A percentile compares a stretch with the other conserved stretches of the same genome.
These are phyloP conservation scores for Zoysia japonica DNA, from an alignment of 176 grass and related monocot genomes.

Conservation along the genomic window DNA sequence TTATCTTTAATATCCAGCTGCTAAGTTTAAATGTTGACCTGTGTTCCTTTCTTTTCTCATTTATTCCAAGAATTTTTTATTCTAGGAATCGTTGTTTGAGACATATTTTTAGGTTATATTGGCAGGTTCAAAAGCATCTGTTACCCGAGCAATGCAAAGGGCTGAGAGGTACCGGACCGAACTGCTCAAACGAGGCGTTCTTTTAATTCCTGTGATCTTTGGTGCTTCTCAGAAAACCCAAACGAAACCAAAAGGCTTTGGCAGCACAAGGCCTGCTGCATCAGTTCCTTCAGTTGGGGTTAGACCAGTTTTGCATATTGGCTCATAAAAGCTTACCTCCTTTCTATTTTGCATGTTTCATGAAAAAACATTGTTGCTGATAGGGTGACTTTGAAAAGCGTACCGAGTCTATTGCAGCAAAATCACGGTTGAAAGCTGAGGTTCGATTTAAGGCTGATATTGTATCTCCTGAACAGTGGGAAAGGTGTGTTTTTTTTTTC, in stretches of 20 bases:
- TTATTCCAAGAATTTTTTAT: not conserved
- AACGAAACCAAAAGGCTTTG: slow-evolving; percentile 63
- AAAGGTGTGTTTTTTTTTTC: slow-evolving; percentile 69
- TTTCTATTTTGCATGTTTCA: slow-evolving; percentile 20
- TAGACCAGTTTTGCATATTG: slow-evolving; percentile 35
- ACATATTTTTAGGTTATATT: slow-evolving; percentile 84
- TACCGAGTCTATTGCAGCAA: slow-evolving; percentile 73
- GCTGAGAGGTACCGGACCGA: slow-evolving; percentile 87
- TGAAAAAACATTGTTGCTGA: slow-evolving; percentile 27
- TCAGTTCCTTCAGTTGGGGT: slow-evolving; percentile 73
- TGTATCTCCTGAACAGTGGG: slow-evolving; percentile 94
- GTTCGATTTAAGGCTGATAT: slow-evolving; percentile 90
- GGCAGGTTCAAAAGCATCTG: slow-evolving; percentile 78
- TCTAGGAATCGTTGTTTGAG: slow-evolving; percentile 47
- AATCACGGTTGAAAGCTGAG: slow-evolving; percentile 76
- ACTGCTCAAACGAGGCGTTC: slow-evolving; percentile 74
- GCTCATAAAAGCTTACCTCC: slow-evolving; percentile 12
- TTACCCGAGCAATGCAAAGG: slow-evolving; percentile 72
- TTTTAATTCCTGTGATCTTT: slow-evolving; percentile 93
- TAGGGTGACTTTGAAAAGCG: slow-evolving; percentile 88
- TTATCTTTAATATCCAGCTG: slow-evolving; percentile 12
- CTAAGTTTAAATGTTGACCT: slow-evolving; percentile 13
- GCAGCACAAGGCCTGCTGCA: slow-evolving; percentile 43
- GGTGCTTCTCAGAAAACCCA: slow-evolving; percentile 66
- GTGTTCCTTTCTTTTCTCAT: not conserved